These are phyloP conservation scores for Osmanthus fragrans DNA, from an alignment of 257 asterid genomes.

Conservation along the genomic window DNA sequence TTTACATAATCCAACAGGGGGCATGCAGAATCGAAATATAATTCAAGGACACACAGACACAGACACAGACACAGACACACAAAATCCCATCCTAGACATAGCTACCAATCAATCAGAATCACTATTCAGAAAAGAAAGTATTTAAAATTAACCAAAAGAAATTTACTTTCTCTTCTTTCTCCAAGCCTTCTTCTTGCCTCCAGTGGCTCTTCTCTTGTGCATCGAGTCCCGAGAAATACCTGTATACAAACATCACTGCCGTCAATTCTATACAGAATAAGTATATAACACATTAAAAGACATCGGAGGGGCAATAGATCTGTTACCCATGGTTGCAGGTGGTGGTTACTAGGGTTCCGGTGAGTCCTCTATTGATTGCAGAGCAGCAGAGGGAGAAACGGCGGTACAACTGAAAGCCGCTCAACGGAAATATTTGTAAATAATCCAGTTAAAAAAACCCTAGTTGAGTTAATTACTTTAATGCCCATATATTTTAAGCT, in stretches of 20 bases:
- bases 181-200: slow-evolving; percentile 36
- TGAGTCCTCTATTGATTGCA: neutral
- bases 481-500: neutral
- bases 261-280: neutral
- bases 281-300: too few species aligned
- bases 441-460: neutral
- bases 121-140: neutral
- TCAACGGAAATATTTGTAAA: neutral
- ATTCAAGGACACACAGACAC: neutral
- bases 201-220: slow-evolving; percentile 37
- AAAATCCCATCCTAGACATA: neutral
- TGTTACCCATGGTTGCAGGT: slow-evolving; percentile 27
- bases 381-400: neutral
- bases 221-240: slow-evolving; percentile 40
- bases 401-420: neutral
- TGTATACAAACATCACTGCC: slow-evolving; percentile 5
- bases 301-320: neutral
- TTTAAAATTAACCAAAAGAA: neutral
- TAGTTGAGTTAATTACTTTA: neutral
- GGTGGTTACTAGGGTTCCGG: slow-evolving; percentile 9
- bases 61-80: neutral
- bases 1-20: neutral
- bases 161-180: slow-evolving; percentile 38
- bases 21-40: neutral
- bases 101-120: neutral